Conservation (phyloP, 345 rosid species). For the Heritiera fomes region DNA sequence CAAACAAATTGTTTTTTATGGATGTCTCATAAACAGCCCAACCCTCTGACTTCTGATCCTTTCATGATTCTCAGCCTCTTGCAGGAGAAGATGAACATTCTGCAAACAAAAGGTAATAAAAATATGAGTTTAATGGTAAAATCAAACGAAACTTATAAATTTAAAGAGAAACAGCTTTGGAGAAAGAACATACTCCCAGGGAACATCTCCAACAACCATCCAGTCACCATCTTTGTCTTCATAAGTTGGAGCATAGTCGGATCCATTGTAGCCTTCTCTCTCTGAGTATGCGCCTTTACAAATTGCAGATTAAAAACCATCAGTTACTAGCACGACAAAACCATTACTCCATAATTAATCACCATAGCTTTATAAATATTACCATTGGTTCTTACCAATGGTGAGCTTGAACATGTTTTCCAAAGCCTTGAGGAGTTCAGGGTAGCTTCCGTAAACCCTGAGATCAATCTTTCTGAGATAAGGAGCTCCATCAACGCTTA, state of each 20-base stretch:
- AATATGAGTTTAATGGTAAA: neutral
- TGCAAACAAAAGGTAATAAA: constrained; percentile 21
- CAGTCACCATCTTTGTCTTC: constrained; percentile 89
- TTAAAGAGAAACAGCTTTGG: neutral
- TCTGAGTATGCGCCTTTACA: constrained; percentile 51
- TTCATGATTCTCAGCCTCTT: constrained; percentile 70
- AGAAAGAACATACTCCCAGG: constrained; percentile 59
- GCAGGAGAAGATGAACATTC: constrained; percentile 64
- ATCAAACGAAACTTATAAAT: neutral
- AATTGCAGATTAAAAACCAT: neutral
- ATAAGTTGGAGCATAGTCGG: constrained; percentile 67
- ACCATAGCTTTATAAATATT: neutral
- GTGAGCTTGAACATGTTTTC: constrained; percentile 63
- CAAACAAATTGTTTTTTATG: neutral
- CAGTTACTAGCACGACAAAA: neutral
- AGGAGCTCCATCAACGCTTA: constrained; percentile 84
- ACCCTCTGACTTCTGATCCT: constrained; percentile 54
- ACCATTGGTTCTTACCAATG: constrained; percentile 31
- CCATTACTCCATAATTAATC: neutral
- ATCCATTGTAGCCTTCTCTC: constrained; percentile 67
- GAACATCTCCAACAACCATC: constrained; percentile 92
- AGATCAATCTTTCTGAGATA: constrained; percentile 75
- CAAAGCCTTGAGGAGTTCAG: constrained; percentile 53
- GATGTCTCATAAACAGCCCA: constrained; percentile 31
- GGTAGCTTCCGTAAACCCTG: constrained; percentile 53